Evolutionary conservation across 768 basidiomycete genomes (phyloP).

Genomic region (Mycena floridula): DNA sequence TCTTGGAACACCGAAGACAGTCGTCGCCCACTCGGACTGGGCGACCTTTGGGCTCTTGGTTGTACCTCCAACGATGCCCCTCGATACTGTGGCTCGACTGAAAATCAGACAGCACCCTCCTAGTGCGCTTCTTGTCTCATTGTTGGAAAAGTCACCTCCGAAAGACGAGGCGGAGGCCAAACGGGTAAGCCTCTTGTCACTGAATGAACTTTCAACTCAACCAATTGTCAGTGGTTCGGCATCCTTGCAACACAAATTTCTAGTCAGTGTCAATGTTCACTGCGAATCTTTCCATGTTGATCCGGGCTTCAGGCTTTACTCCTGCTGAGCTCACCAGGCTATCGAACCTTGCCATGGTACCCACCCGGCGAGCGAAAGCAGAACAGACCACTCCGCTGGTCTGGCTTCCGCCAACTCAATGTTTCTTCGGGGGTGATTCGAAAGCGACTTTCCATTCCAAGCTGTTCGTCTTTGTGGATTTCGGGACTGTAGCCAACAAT

Average conservation of each 20-base stretch:
- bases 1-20: slow-evolving; percentile 62
- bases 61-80: slow-evolving; percentile 45
- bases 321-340: slow-evolving; percentile 48
- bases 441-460: slow-evolving; percentile 65
- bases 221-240: slow-evolving; percentile 63
- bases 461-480: slow-evolving; percentile 85
- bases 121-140: slow-evolving; percentile 46
- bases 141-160: slow-evolving; percentile 59
- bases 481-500: slow-evolving; percentile 72
- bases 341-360: slow-evolving; percentile 61
- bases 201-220: no score
- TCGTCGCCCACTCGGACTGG: slow-evolving; percentile 65
- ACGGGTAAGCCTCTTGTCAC: no score
- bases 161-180: slow-evolving; percentile 45
- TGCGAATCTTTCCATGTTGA: slow-evolving; percentile 2
- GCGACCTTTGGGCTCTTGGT: slow-evolving; percentile 72
- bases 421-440: slow-evolving; percentile 55
- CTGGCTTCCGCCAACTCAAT: slow-evolving; percentile 57
- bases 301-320: slow-evolving; percentile 45
- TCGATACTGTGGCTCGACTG: slow-evolving; percentile 55
- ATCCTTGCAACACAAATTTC: slow-evolving; percentile 57
- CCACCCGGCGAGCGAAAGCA: slow-evolving; percentile 33
- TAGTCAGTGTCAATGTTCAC: slow-evolving; percentile 32
- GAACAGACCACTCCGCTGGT: slow-evolving; percentile 23
- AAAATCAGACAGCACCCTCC: slow-evolving; percentile 69